Conservation (phyloP, 139 green algal species). For the Desmodesmus armatus region DNA sequence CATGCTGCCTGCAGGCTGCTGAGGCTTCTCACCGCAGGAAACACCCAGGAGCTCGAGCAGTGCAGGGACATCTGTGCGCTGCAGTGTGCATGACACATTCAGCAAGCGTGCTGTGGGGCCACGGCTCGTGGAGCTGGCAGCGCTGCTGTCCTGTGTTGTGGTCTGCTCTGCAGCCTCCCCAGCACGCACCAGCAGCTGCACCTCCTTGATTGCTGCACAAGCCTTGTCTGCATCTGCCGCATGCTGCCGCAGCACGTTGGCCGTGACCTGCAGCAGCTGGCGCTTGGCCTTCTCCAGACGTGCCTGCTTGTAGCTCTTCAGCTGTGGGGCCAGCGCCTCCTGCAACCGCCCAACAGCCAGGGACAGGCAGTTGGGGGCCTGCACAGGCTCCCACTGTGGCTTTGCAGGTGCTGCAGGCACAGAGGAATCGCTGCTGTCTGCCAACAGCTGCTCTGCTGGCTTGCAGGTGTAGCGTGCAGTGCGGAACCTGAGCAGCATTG, state of each 20-base stretch:
- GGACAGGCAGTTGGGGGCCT: background rate
- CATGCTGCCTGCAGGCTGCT: background rate
- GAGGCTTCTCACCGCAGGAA: background rate
- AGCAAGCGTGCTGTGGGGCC: slow-evolving; percentile 11
- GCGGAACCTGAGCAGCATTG: slow-evolving; percentile 16
- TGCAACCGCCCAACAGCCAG: background rate
- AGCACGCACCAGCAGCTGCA: background rate
- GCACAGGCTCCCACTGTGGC: background rate
- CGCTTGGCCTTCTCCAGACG: background rate
- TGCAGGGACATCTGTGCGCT: slow-evolving; percentile 13
- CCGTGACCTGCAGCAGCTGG: background rate
- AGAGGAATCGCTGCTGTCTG: background rate
- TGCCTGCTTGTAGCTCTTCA: slow-evolving; percentile 14
- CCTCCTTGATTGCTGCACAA: slow-evolving; percentile 8
- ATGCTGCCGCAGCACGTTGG: background rate
- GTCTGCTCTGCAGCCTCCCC: background rate
- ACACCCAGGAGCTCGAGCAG: background rate
- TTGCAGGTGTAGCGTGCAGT: slow-evolving; percentile 21
- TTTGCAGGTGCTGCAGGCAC: background rate
- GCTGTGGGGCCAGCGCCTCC: slow-evolving; percentile 2
- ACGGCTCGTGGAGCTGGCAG: background rate
- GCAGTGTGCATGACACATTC: background rate
- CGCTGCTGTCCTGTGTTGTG: background rate
- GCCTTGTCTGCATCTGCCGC: background rate
- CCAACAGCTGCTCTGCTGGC: background rate